Evolutionary conservation across 2,329 filamentous ascomycete species (phyloP), one percentile per base, ranked within the genome.

Genomic region (Sordariomycetes sp.): DNA sequence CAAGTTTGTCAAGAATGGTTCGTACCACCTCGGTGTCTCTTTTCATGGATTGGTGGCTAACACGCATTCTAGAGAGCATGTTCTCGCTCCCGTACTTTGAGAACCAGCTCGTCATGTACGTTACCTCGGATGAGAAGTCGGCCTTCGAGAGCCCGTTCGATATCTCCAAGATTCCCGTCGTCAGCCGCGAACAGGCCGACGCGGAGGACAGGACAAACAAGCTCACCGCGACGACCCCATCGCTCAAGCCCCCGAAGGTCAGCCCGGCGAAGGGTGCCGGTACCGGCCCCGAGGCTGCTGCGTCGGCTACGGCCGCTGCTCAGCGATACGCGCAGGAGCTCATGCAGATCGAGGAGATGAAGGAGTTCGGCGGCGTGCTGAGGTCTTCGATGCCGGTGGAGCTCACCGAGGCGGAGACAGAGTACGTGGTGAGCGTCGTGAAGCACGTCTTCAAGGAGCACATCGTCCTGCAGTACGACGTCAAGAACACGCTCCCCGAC

Each of bases 391-490:
- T 83, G 28, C 76, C 88, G 55, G 83, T 96, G 64, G 93, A 97
- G 73, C 85, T 99, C 62, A 97, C 94, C 20, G 94, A 99, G 72
- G 90, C 90, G 57, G 94, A 97, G 74, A 97, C 93, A 22, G 94
- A 99, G 73, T 99, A 99, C 66, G 91, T 97, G 55, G 94, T 99
- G 61, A 86, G 82, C 40, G 86, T 94, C 24, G 83, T 97, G 73
- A 99, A 99, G 79, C 94, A 99, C 70, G 85, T 99, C 67, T 99
- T 97, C 85, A 96, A 96, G 76, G 90, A 96, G 70, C 90, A 97
- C 69, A 79, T 99, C 68, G 93, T 99, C 37, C 77, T 99, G 58
- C 94, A 99, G 69, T 99, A 94, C 72, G 90, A 97, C 69, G 86
- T 99, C 71, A 97, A 96, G 80, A 99, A 99, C 77, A 99, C 94